Percentiles rank a stretch among this genome's conserved stretches.
These are phyloP conservation scores for Hypsizygus marmoreus DNA, from an alignment of 768 basidiomycete species.

Conservation along the genomic window DNA sequence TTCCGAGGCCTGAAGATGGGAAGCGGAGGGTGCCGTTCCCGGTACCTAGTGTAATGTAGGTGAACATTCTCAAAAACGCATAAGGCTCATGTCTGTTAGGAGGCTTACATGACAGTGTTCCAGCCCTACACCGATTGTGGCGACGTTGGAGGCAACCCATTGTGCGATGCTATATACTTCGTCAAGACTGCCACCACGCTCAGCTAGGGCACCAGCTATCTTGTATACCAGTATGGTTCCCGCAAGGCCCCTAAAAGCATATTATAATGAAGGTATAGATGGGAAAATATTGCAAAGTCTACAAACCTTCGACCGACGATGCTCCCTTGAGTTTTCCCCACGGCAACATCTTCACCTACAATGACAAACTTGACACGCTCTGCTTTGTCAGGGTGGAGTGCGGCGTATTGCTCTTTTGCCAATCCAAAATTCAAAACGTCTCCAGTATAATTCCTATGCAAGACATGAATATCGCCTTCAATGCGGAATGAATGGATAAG, in stretches of 20 bases:
- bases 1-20: conserved; percentile 59
- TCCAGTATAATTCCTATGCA: conserved; percentile 91
- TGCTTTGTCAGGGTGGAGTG: conserved; percentile 65
- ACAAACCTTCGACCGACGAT: conserved; percentile 80
- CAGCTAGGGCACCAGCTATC: conserved; percentile 82
- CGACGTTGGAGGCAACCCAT: conserved; percentile 66
- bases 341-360: conserved; percentile 90
- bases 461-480: no score
- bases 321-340: conserved; percentile 76
- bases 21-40: conserved; percentile 62
- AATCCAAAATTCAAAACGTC: conserved; percentile 92
- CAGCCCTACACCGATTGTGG: conserved; percentile 83
- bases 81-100: background rate
- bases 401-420: conserved; percentile 82
- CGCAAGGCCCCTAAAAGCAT: conserved; percentile 68
- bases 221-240: conserved; percentile 88
- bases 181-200: conserved; percentile 64
- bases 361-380: conserved; percentile 74
- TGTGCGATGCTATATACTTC: conserved; percentile 69
- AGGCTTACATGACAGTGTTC: conserved; percentile 80
- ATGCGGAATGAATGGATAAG: background rate
- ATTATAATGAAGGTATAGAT: background rate
- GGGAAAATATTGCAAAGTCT: background rate
- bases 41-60: conserved; percentile 55
- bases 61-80: background rate